Conservation (phyloP, 2,329 filamentous ascomycete species). For the Didymella pinodella region DNA sequence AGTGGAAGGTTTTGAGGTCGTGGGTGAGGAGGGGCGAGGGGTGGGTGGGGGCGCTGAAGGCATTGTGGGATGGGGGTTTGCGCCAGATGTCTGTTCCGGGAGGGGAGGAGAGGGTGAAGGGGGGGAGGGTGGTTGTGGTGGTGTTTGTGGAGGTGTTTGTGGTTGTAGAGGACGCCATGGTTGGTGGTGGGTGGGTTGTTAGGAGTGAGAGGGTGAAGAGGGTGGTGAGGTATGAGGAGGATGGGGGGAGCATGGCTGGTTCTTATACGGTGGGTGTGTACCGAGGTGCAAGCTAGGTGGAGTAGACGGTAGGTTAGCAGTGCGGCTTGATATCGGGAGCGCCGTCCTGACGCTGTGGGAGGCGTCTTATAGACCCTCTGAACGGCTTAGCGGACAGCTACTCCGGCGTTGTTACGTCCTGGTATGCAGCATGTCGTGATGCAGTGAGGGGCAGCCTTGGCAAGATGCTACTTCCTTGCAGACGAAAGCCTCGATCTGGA, state of each 20-base stretch:
- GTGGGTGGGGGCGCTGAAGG: slow-evolving; percentile 65
- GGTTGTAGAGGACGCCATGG: neutral
- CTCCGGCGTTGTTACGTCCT: slow-evolving; percentile 11
- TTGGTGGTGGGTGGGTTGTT: slow-evolving; percentile 8
- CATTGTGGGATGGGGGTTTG: slow-evolving; percentile 71
- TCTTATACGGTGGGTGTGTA: slow-evolving; percentile 22
- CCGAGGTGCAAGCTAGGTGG: neutral
- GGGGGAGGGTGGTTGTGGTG: slow-evolving; percentile 32
- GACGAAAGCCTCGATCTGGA: slow-evolving; percentile 1
- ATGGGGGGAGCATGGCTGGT: slow-evolving; percentile 20
- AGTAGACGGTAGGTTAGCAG: slow-evolving; percentile 11
- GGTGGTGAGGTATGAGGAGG: neutral
- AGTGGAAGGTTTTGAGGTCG: slow-evolving; percentile 66
- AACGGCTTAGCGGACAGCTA: slow-evolving; percentile 20
- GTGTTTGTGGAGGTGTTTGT: slow-evolving; percentile 31
- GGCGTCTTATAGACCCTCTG: slow-evolving; percentile 1
- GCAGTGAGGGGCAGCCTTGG: slow-evolving; percentile 40
- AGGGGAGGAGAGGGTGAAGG: slow-evolving; percentile 50
- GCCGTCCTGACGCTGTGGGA: slow-evolving; percentile 22
- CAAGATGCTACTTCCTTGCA: slow-evolving; percentile 17
- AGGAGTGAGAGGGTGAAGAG: slow-evolving; percentile 8
- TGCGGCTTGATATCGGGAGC: slow-evolving; percentile 18
- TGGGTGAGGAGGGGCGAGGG: slow-evolving; percentile 32
- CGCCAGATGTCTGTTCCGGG: slow-evolving; percentile 79
- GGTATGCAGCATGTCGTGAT: slow-evolving; percentile 17